These are phyloP conservation scores for Candolleomyces efflorescens DNA, from an alignment of 768 basidiomycete species.

Conservation along the genomic window DNA sequence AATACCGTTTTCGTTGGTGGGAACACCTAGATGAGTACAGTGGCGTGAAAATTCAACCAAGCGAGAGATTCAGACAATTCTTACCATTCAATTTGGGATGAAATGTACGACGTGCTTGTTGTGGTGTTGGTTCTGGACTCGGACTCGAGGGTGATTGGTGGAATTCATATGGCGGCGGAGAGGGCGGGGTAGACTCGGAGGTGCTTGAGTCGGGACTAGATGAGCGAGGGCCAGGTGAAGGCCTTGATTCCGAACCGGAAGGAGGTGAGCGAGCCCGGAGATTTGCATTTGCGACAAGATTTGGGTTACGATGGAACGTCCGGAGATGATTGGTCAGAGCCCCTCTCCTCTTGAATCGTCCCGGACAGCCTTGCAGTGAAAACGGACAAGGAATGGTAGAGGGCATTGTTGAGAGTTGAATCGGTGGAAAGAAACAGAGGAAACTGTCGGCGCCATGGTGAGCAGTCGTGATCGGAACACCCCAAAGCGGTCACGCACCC, in stretches of 20 bases:
- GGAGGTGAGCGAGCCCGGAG: not conserved
- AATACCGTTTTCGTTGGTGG: not conserved
- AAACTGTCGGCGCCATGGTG: too few relatives aligned
- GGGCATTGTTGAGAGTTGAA: not conserved
- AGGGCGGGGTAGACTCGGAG: too few relatives aligned
- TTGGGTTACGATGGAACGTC: not conserved
- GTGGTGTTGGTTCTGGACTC: too few relatives aligned
- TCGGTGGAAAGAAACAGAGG: not conserved
- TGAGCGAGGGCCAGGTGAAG: not conserved
- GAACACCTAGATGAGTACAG: not conserved
- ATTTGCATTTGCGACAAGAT: not conserved
- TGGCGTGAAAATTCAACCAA: not conserved
- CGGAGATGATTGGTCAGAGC: not conserved
- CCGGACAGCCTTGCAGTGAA: not conserved
- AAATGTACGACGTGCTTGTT: too few relatives aligned
- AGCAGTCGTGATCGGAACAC: too few relatives aligned
- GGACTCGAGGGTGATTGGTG: too few relatives aligned
- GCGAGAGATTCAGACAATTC: not conserved
- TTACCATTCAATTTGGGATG: not conserved
- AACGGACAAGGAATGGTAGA: not conserved
- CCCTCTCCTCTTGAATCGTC: not conserved
- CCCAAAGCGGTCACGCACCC: too few relatives aligned
- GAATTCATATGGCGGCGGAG: too few relatives aligned
- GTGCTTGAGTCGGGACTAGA: too few relatives aligned
- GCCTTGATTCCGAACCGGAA: not conserved